Conservation (phyloP, 2,329 filamentous ascomycete species). For the Ciborinia camelliae region DNA sequence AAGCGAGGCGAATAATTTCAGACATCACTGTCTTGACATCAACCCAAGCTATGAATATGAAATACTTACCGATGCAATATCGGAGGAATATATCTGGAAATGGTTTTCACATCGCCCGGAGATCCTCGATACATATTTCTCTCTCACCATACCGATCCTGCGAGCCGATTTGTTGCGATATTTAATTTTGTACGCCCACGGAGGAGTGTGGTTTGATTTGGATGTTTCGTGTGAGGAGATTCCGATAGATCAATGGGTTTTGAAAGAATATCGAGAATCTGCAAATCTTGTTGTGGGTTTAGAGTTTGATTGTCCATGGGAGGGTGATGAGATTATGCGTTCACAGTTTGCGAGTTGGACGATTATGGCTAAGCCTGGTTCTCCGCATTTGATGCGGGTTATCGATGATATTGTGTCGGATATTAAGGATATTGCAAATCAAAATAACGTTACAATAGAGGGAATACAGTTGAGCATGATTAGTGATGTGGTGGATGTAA, state of each 20-base stretch:
- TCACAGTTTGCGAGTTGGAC: constrained; percentile 5
- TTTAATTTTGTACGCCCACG: constrained; percentile 59
- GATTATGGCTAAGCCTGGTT: not conserved
- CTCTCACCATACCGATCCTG: constrained; percentile 61
- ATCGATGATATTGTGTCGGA: not conserved
- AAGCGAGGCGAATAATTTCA: constrained; percentile 36
- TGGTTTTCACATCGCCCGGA: constrained; percentile 52
- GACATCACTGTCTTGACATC: constrained; percentile 34
- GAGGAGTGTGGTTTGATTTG: constrained; percentile 55
- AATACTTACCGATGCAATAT: constrained; percentile 32
- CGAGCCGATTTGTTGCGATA: constrained; percentile 65
- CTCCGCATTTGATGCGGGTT: not conserved
- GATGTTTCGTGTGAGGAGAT: constrained; percentile 50
- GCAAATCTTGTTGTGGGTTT: constrained; percentile 1
- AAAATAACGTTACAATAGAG: not conserved
- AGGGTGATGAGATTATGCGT: not conserved
- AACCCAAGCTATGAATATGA: constrained; percentile 34
- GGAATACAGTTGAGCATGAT: constrained; percentile 1
- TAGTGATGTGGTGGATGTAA: constrained; percentile 8
- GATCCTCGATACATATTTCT: constrained; percentile 59
- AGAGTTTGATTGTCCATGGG: not conserved
- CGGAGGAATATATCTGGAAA: not conserved
- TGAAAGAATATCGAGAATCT: constrained; percentile 49
- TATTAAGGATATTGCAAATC: not conserved
- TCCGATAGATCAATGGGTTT: constrained; percentile 56